phyloP scores from a whole-genome alignment of 2,329 filamentous ascomycete genomes.

The Monilinia fructicola region DNA sequence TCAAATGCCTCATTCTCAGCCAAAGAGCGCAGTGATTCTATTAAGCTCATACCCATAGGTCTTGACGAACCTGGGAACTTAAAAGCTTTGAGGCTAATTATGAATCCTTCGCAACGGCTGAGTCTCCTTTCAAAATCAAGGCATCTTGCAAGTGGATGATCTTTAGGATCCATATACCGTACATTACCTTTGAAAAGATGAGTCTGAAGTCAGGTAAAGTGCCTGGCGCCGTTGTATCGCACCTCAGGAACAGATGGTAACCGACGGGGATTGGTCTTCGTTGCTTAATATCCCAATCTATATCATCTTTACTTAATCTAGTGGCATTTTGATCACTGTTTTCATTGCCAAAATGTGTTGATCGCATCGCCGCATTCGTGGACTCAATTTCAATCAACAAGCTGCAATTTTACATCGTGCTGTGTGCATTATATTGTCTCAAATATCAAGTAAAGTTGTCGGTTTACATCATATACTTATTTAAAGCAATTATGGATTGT shows the following conservation, averaged over 20 bases:
- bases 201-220: neutral
- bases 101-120: neutral
- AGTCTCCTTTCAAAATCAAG: neutral
- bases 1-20: neutral
- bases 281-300: neutral
- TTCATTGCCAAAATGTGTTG: neutral
- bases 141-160: neutral
- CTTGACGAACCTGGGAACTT: neutral
- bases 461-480: slow-evolving; percentile 8
- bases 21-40: neutral
- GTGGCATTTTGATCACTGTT: neutral
- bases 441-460: neutral
- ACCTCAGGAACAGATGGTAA: neutral
- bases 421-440: neutral
- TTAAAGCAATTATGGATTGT: neutral
- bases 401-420: neutral
- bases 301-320: slow-evolving; percentile 1
- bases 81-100: neutral
- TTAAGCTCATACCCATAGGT: neutral
- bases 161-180: neutral
- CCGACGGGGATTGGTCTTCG: neutral
- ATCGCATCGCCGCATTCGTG: neutral
- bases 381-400: neutral
- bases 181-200: neutral
- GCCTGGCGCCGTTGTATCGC: neutral